Evolutionary conservation across 257 asterid genomes (phyloP).

Genomic region (Solanum sejunctum): DNA sequence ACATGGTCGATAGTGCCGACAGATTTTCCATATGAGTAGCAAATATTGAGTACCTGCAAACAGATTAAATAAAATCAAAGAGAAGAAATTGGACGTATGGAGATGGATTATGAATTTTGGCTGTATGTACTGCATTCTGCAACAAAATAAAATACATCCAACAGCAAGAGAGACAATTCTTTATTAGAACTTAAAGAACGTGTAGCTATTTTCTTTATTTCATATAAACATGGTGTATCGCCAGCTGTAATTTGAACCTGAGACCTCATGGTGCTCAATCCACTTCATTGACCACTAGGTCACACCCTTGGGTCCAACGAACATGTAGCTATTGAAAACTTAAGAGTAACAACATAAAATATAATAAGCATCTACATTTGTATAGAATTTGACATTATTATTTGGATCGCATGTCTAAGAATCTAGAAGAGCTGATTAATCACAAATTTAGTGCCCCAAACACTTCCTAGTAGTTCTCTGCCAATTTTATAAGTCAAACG

Average conservation of each 20-base stretch:
- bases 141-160: neutral
- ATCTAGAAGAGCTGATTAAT: neutral
- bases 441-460: neutral
- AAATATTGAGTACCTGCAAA: constrained; percentile 72
- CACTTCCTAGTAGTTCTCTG: neutral
- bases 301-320: neutral
- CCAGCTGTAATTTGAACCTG: neutral
- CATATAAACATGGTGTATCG: neutral
- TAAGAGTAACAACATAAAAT: neutral
- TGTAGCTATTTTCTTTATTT: neutral
- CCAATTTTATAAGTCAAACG: neutral
- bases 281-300: neutral
- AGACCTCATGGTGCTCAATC: neutral
- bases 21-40: constrained; percentile 93
- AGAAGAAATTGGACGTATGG: neutral
- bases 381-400: neutral
- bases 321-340: neutral
- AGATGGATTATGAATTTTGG: neutral
- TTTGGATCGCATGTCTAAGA: neutral
- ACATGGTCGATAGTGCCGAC: constrained; percentile 70
- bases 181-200: neutral
- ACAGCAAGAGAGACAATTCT: neutral
- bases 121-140: neutral
- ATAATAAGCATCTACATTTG: neutral
- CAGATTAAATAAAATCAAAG: neutral